These are phyloP conservation scores for Neonectria magnoliae DNA, from an alignment of 2,329 filamentous ascomycete genomes.

Conservation along the genomic window DNA sequence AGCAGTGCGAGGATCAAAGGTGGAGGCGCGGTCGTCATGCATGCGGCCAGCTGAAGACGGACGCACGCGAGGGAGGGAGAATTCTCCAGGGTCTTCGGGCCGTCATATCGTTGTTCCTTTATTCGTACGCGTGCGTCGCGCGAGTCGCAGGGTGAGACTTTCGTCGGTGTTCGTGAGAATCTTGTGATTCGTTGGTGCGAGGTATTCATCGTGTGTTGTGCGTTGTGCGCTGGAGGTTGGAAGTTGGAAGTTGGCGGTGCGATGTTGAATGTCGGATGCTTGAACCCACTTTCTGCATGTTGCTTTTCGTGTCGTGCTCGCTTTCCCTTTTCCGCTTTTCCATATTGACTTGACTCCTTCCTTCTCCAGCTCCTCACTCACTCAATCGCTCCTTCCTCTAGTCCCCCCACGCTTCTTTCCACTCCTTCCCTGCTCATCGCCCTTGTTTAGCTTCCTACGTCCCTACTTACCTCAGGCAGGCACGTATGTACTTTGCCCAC, in stretches of 20 bases:
- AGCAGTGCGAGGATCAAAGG: not conserved
- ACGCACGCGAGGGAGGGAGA: not conserved
- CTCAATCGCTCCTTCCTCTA: not conserved
- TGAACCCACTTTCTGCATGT: conserved; percentile 18
- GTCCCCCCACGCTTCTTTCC: not conserved
- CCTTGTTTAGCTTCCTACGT: not conserved
- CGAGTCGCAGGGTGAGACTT: not conserved
- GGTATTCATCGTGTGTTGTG: not conserved
- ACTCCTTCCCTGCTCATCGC: not conserved
- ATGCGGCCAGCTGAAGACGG: conserved; percentile 15
- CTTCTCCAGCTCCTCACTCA: not conserved
- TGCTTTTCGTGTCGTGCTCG: conserved; percentile 10
- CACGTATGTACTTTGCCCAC: not conserved
- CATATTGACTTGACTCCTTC: not conserved
- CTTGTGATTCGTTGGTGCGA: not conserved
- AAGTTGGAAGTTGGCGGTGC: too few relatives aligned
- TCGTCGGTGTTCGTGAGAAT: not conserved
- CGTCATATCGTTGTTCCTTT: conserved; percentile 1
- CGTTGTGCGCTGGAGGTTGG: not conserved
- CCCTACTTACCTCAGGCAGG: not conserved
- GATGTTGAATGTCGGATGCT: not conserved
- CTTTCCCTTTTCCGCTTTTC: not conserved
- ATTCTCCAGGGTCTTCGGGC: conserved; percentile 13
- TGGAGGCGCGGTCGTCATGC: conserved; percentile 10
- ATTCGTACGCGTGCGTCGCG: not conserved